Base-by-base conservation (phyloP, 345 rosid genomes). In the Pugionium cornutum region DNA sequence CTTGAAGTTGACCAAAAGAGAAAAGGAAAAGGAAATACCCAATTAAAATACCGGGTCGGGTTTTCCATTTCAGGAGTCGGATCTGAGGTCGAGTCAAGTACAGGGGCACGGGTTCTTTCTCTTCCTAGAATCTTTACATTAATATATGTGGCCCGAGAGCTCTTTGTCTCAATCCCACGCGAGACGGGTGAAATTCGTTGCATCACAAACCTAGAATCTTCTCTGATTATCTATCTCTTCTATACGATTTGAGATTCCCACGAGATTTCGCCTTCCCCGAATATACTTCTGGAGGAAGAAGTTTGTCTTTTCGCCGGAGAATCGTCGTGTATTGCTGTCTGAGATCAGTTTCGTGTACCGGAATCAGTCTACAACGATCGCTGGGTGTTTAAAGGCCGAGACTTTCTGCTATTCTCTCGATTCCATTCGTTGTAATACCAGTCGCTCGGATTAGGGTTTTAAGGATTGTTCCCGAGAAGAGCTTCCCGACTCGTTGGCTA, bases 381-480 rank as follows among this genome's bases (percentile, higher is more conserved):
- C 61, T 3, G 40, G 66, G 70, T 50, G 66, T 49, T 50, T 37
- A 70, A 48, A 56, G 76, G 60, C 58, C 53, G 70, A 50, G 29
- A 25, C 76, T 57, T 64, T 64, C 53, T 50, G 9, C 60, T 28
- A 2, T 27, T 56, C 41, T 9, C 47, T 47, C 64, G 56, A 62
- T 30, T 45, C 28, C 46, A 0, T 37, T 64, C 70, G 41, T 56
- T 72, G 70, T 72, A 49, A 34, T 34, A 41, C 33, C 65, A 57
- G 31, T 40, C 52, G 46, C 62, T 72, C 64, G 70, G 54, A 50
- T 58, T 72, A 33, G 66, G 76, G 70, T 57, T 63, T 42, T 62
- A 33, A 56, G 65, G 70, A 54, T 64, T 72, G 76, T 64, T 71
- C 58, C 64, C 68, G 47, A 29, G 28, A 52, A 60, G 61, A 34